Evolutionary conservation across 768 basidiomycete genomes (phyloP).

Genomic region (Boletus rubroflammeus): DNA sequence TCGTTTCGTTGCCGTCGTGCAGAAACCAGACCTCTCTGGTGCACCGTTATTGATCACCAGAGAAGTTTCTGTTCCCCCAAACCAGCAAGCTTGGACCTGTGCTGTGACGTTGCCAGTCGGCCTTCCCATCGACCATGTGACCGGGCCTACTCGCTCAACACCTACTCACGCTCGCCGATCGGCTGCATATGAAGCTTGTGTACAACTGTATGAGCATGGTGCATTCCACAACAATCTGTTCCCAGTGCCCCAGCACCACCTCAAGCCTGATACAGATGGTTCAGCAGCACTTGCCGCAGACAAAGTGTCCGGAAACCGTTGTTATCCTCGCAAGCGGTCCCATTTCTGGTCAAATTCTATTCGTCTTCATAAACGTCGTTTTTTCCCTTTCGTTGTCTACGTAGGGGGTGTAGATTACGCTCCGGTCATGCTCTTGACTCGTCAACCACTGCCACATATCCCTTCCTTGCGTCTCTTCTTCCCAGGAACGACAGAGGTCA

Average conservation of each 20-base stretch:
- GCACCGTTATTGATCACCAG: constrained; percentile 21
- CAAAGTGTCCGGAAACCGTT: constrained; percentile 42
- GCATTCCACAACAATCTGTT: constrained; percentile 51
- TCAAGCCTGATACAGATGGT: not conserved
- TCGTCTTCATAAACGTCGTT: constrained; percentile 19
- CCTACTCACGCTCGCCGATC: constrained; percentile 53
- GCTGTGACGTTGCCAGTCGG: constrained; percentile 46
- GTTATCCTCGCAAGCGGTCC: constrained; percentile 58
- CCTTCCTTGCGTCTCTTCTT: constrained; percentile 58
- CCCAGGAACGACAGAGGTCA: constrained; percentile 40
- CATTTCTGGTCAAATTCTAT: constrained; percentile 59
- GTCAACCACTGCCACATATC: constrained; percentile 59
- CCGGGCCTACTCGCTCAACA: constrained; percentile 44
- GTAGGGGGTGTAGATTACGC: constrained; percentile 38
- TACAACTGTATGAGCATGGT: constrained; percentile 45
- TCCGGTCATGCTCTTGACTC: constrained; percentile 64
- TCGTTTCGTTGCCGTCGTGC: constrained; percentile 39
- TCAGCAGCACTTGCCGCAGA: constrained; percentile 17
- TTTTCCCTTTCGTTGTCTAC: constrained; percentile 41
- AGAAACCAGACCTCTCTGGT: constrained; percentile 5
- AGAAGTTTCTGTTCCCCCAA: constrained; percentile 22
- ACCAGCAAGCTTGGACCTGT: constrained; percentile 38
- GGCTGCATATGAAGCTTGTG: constrained; percentile 57
- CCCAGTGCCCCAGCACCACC: constrained; percentile 9
- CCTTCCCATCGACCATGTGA: constrained; percentile 38